Evolutionary conservation across 495 filamentous ascomycete species (phyloP).

Genomic region (Aspergillus sclerotiicarbonarius): DNA sequence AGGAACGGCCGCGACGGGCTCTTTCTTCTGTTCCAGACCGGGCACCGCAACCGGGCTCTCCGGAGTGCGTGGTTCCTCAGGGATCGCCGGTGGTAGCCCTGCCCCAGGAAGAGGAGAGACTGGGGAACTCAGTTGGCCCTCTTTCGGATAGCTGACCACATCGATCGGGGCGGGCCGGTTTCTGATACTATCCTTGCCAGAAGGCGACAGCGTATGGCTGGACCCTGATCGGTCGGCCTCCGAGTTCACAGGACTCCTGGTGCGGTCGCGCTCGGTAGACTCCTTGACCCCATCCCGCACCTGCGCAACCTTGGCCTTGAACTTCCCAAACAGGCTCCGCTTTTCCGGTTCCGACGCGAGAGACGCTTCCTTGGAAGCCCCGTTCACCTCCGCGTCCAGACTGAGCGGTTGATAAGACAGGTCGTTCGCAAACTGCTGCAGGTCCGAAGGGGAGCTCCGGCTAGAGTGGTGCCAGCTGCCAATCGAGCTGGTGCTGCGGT

Average conservation of each 20-base stretch:
- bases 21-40: not conserved
- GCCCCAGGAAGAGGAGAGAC: constrained; percentile 34
- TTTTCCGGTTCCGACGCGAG: constrained; percentile 51
- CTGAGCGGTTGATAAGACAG: constrained; percentile 39
- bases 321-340: constrained; percentile 76
- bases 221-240: constrained; percentile 30
- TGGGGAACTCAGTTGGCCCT: constrained; percentile 27
- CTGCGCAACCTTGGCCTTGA: constrained; percentile 80
- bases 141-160: constrained; percentile 22
- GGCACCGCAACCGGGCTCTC: constrained; percentile 21
- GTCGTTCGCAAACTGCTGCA: constrained; percentile 34
- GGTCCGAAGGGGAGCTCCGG: constrained; percentile 27
- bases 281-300: constrained; percentile 68
- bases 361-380: constrained; percentile 30
- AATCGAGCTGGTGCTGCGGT: constrained; percentile 66
- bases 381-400: constrained; percentile 37
- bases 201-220: constrained; percentile 30
- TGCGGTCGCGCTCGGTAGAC: constrained; percentile 49
- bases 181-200: constrained; percentile 15
- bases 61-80: constrained; percentile 40
- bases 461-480: constrained; percentile 53
- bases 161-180: constrained; percentile 29
- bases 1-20: not conserved
- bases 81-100: constrained; percentile 39
- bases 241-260: constrained; percentile 46